Base-by-base conservation (phyloP, 2,329 filamentous ascomycete species). In the Tolypocladium sp. region DNA sequence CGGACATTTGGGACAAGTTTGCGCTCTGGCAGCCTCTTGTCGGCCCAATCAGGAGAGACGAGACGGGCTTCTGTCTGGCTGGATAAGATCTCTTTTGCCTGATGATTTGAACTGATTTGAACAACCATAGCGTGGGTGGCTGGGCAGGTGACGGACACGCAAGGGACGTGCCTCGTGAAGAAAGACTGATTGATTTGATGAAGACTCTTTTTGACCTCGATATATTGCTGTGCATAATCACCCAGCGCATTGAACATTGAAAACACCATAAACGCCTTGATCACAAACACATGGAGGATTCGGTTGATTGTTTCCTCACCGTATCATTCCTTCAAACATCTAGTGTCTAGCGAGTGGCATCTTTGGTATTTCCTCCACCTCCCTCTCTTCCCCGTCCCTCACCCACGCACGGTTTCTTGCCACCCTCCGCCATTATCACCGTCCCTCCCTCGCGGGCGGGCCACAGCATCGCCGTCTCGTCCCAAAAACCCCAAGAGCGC, bases 321-420 rank as follows among this genome's bases (percentile, higher is more conserved):
- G 46, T 51, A 57, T 63, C 59, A 61, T 65, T 65, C 61, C 62
- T 64, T 66, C 59, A 60, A 69, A 65, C 64, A 63, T 68, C 68
- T 68, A 62, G 61, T 68, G 64, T 72, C 69, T 73, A 74, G 72
- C 72, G 72, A 74, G 72, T 70, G 72, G 69, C 69, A 72, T 73
- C 70, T 71, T 73, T 70, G 70, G 69, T 72, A 64, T 68, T 66
- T 63, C 17, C n/a, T 53, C 53, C 60, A 57, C 61, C 62, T 58
- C 58, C 60, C 55, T 58, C 62, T 57, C 57, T 57, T 54, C 62
- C 62, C 61, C 59, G 61, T 61, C 57, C 52, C 59, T 62, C 59
- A 58, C 63, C 62, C 42, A 49, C 54, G 10, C 33, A 22, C 49
- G 49, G 49, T 53, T 37, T 7, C 46, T 49, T 10, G 20, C n/a